Evolutionary conservation across 2,329 filamentous ascomycete genomes (phyloP), one percentile per base, ranked within the genome.

Genomic region (Colletotrichum chlorophyti): DNA sequence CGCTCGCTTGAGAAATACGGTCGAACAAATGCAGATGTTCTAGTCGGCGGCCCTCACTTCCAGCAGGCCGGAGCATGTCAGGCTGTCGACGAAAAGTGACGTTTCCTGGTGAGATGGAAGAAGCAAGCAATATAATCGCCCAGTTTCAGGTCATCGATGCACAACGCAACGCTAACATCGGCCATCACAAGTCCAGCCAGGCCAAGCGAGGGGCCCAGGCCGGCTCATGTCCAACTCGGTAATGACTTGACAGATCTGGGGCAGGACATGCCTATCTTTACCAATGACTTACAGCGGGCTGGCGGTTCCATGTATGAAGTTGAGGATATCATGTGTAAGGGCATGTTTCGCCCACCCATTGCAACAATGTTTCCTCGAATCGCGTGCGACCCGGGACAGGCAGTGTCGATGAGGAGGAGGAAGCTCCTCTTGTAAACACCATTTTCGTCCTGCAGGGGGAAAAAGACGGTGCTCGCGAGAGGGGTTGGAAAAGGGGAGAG

Each of bases 61-160:
- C 19, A 19, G 34, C 40, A 9, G 46, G 21, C 5, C 12, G 12
- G 35, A 21, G 12, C 38, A 12, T 38, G 51, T n/a, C 34, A 27
- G 17, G 23, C 11, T 43, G 41, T n/a, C 24, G 35, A 37, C 23
- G 29, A 19, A 23, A 35, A 10, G 17, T 15, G 17, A 14, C 19
- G 15, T 27, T 27, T n/a, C n/a, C 17, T 23, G 19, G 41, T 24
- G 24, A 21, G 27, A 45, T 46, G 17, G 19, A 32, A 53, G 38
- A 49, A 49, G 31, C 26, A 59, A 50, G 43, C 27, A 53, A 21
- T n/a, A 12, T 34, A 34, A 46, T 21, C 51, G 43, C 57, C 45
- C 51, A 60, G 57, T 60, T 60, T 60, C 55, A 60, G 51, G 51
- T 50, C 17, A 12, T 55, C 15, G 21, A 50, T 49, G 55, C 38